A percentile compares a stretch with the other conserved stretches of the same genome.
phyloP scores from a whole-genome alignment of 768 basidiomycete genomes.

The Russula sp. region DNA sequence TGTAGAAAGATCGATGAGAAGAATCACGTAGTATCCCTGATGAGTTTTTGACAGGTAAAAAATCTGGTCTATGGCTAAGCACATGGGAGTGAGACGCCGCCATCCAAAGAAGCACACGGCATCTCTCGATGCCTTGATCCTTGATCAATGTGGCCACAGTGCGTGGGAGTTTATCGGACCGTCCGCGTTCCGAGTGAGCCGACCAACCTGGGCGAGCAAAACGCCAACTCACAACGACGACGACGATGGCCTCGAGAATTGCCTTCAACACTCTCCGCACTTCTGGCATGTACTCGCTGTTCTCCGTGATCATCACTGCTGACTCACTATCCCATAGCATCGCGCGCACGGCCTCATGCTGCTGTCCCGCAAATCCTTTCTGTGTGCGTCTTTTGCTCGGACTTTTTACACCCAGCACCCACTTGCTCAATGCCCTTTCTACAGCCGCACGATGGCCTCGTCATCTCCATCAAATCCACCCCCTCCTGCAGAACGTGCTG shows the following conservation, averaged over 20 bases:
- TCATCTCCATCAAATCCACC: slow-evolving; percentile 49
- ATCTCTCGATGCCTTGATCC: too few species aligned
- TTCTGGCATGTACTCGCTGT: slow-evolving; percentile 16
- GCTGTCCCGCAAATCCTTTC: slow-evolving; percentile 39
- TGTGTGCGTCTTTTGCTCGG: slow-evolving; percentile 35
- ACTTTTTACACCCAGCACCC: slow-evolving; percentile 2
- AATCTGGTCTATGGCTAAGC: too few species aligned
- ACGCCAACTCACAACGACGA: slow-evolving; percentile 12
- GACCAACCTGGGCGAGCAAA: not conserved
- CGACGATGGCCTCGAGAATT: slow-evolving; percentile 26
- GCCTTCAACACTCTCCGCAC: slow-evolving; percentile 24
- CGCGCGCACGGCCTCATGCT: slow-evolving; percentile 30
- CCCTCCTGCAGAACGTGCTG: slow-evolving; percentile 78
- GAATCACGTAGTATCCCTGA: too few species aligned
- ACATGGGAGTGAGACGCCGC: too few species aligned
- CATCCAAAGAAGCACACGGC: too few species aligned
- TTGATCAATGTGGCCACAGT: too few species aligned
- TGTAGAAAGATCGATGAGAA: too few species aligned
- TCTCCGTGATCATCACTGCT: not conserved
- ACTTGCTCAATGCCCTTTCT: not conserved
- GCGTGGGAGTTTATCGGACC: slow-evolving; percentile 4
- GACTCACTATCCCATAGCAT: slow-evolving; percentile 10
- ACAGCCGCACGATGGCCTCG: slow-evolving; percentile 30
- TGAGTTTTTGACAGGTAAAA: too few species aligned
- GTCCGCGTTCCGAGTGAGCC: not conserved